These are phyloP conservation scores for Fusarium multiceps DNA, from an alignment of 2,329 filamentous ascomycete genomes.

Conservation along the genomic window DNA sequence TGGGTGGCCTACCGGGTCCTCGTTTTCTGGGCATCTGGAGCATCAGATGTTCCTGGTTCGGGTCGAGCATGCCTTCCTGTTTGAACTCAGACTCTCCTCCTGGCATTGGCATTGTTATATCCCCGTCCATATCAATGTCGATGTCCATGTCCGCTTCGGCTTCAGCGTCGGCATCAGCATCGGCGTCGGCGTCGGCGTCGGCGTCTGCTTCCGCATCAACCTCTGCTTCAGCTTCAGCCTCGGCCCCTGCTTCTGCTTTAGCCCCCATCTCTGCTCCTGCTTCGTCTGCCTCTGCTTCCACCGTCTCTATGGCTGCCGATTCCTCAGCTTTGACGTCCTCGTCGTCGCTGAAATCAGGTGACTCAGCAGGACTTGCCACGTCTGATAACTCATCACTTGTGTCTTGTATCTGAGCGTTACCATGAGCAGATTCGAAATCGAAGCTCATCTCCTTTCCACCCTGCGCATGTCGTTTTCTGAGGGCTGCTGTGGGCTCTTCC, in stretches of 20 bases:
- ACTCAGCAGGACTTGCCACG: slow-evolving; percentile 55
- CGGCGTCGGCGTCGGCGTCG: slow-evolving; percentile 27
- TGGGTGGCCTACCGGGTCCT: slow-evolving; percentile 83
- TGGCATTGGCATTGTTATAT: slow-evolving; percentile 39
- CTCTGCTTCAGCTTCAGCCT: slow-evolving; percentile 2
- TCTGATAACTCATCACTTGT: slow-evolving; percentile 66
- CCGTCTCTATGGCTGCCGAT: slow-evolving; percentile 36
- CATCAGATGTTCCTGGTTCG: slow-evolving; percentile 50
- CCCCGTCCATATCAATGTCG: slow-evolving; percentile 26
- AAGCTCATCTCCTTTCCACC: slow-evolving; percentile 79
- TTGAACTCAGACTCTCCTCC: slow-evolving; percentile 45
- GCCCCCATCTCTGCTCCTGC: slow-evolving; percentile 31
- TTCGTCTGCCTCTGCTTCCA: slow-evolving; percentile 44
- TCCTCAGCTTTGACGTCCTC: slow-evolving; percentile 48
- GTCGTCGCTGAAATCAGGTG: slow-evolving; percentile 54
- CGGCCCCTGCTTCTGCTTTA: slow-evolving; percentile 45
- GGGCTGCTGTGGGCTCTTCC: slow-evolving; percentile 56
- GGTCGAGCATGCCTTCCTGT: slow-evolving; percentile 46
- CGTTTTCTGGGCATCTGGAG: slow-evolving; percentile 71
- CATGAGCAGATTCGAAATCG: slow-evolving; percentile 73
- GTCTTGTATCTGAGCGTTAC: slow-evolving; percentile 66
- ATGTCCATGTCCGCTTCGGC: slow-evolving; percentile 38
- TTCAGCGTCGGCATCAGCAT: slow-evolving; percentile 22
- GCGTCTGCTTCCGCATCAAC: slow-evolving; percentile 29
- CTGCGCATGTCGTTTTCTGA: slow-evolving; percentile 62